phyloP scores from a whole-genome alignment of 2,329 filamentous ascomycete species.

The Purpureocillium lavendulum region DNA sequence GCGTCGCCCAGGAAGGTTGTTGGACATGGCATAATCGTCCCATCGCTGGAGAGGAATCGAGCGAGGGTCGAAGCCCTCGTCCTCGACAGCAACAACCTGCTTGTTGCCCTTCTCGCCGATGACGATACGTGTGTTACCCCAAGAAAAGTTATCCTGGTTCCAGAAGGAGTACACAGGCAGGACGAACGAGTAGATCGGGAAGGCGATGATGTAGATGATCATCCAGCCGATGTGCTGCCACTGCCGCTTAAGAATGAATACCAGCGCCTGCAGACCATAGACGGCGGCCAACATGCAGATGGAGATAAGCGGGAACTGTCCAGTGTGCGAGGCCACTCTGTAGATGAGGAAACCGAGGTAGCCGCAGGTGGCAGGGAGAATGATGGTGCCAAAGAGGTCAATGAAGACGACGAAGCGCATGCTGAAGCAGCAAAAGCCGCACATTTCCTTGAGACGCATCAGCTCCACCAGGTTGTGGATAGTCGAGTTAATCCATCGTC shows the following conservation, averaged over 20 bases:
- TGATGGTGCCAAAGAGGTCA: conserved; percentile 86
- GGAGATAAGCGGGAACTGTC: conserved; percentile 78
- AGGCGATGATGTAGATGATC: conserved; percentile 96
- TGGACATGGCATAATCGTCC: conserved; percentile 87
- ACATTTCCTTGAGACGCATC: conserved; percentile 84
- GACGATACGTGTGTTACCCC: conserved; percentile 97
- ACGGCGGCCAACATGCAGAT: conserved; percentile 83
- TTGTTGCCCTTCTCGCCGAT: conserved; percentile 90
- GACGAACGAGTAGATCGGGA: conserved; percentile 85
- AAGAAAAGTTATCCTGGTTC: conserved; percentile 98
- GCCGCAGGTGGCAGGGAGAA: conserved; percentile 78
- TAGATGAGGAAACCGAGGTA: conserved; percentile 90
- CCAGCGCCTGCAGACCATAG: conserved; percentile 90
- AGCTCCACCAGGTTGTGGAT: conserved; percentile 93
- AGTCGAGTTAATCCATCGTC: conserved; percentile 99
- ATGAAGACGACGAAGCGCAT: conserved; percentile 97
- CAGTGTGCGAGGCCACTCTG: conserved; percentile 55
- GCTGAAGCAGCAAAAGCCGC: conserved; percentile 97
- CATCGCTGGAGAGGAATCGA: conserved; percentile 91
- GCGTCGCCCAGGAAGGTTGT: conserved; percentile 85
- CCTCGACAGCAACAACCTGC: conserved; percentile 78
- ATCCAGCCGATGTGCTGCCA: conserved; percentile 99
- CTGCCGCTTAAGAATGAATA: conserved; percentile 93
- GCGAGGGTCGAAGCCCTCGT: conserved; percentile 81
- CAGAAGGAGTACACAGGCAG: conserved; percentile 97